Base-by-base conservation (phyloP, 805 yeast species). In the Tetrapisispora taiwanensis region DNA sequence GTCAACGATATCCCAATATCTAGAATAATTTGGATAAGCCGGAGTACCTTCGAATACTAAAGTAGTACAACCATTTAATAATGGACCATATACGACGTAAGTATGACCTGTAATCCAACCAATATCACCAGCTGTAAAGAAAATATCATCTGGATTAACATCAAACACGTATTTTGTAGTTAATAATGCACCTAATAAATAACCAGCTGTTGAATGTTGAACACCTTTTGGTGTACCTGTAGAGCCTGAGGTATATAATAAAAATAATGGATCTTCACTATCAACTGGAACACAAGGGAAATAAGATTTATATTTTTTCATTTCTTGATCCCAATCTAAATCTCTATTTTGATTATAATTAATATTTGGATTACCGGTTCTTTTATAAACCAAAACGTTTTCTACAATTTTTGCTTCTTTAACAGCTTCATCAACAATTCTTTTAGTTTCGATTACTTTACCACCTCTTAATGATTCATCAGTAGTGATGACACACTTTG, bases 81-180 rank as follows among this genome's bases (percentile, higher is more conserved):
- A 70, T 32, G 95, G 94, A 45, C 94, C 95, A 61, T 84, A 84
- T 40, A 84, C 76, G 17, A 79, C 88, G 56, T 84, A 84, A 10
- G 92, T 74, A 67, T 84, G 95, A 46, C 95, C 95, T 7, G 94
- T 84, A 57, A 84, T 82, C 95, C 95, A 84, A 57, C 95, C 95
- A 43, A 84, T 82, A 67, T 84, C 95, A 60, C 92, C 95, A 27
- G 94, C 92, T 15, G 92, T 84, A 72, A 84, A 84, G 46, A 84
- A 71, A 13, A 78, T 70, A 60, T 84, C 95, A 46, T 81, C 79
- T 35, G 75, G 73, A 56, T 84, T 88, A 34, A 82, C 71, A 63
- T 84, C 94, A 63, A 84, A 84, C 37, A 78, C 75, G 58, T 84
- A 84, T 58, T 79, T 79, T 55, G 87, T 79, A 39, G 90, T 77